Evolutionary conservation across 345 rosid species (phyloP).

Genomic region (Melaleuca quinquenervia): DNA sequence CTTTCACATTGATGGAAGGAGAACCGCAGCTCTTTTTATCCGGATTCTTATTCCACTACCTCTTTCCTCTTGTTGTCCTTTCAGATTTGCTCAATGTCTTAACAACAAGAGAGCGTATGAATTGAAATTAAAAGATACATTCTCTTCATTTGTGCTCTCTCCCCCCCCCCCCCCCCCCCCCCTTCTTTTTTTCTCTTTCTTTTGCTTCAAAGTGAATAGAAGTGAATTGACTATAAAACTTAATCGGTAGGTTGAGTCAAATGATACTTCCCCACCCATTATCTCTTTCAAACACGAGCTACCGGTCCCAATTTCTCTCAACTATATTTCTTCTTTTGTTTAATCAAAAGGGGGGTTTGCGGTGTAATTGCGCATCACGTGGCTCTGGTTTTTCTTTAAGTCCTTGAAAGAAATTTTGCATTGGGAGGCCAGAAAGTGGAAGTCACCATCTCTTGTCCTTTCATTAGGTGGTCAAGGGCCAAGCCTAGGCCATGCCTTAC

Average conservation of each 20-base stretch:
- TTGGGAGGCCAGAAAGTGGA: not conserved
- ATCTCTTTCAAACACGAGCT: not conserved
- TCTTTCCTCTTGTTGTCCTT: not conserved
- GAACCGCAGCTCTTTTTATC: not conserved
- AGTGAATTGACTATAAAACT: not conserved
- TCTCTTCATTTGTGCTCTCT: not conserved
- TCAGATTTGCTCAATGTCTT: not conserved
- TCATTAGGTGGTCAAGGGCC: not conserved
- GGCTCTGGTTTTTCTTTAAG: not conserved
- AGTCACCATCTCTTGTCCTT: not conserved
- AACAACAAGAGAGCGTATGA: not conserved
- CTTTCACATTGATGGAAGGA: not conserved
- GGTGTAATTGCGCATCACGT: not conserved
- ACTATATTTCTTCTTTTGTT: not conserved
- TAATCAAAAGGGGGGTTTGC: not conserved
- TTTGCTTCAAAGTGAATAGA: not conserved
- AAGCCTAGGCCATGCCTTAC: not conserved
- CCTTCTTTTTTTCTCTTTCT: no score
- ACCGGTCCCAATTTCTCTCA: not conserved
- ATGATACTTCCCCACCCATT: not conserved
- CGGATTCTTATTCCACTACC: not conserved
- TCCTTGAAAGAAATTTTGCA: not conserved
- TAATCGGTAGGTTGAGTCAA: not conserved
- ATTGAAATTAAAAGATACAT: not conserved
- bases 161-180: no score